Percentiles rank a stretch among this genome's conserved stretches.
Evolutionary conservation across 192 early-diverging fungal genomes (phyloP).

Genomic region (Entophlyctis luteolus): DNA sequence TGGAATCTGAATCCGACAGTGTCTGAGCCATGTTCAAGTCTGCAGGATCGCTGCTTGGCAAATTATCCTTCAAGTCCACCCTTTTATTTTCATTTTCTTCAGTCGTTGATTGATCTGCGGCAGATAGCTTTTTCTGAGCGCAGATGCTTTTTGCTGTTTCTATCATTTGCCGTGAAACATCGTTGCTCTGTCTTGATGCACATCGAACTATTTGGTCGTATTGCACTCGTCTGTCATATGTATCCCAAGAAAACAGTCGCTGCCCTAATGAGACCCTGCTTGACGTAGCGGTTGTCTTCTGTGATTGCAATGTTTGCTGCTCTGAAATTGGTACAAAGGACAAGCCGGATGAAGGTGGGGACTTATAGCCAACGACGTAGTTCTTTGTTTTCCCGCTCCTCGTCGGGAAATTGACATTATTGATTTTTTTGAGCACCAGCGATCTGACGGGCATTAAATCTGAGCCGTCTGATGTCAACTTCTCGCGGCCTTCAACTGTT

Average conservation of each 20-base stretch:
- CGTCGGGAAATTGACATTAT: too few species aligned
- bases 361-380: not conserved
- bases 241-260: not conserved
- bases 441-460: too few species aligned
- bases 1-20: too few species aligned
- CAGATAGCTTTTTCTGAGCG: too few species aligned
- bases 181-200: slow-evolving; percentile 9
- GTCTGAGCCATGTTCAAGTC: too few species aligned
- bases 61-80: not conserved
- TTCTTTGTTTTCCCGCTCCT: not conserved
- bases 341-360: slow-evolving; percentile 2
- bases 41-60: not conserved
- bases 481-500: not conserved
- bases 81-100: not conserved
- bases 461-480: not conserved
- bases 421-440: too few species aligned
- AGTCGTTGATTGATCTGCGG: not conserved
- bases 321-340: slow-evolving; percentile 15
- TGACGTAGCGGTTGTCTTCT: not conserved
- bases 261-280: not conserved
- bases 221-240: not conserved
- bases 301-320: not conserved
- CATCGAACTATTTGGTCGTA: slow-evolving; percentile 15
- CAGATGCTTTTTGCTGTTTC: too few species aligned
- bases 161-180: too few species aligned